Conservation (phyloP, 306 rosid genomes). For the Rubus idaeus region DNA sequence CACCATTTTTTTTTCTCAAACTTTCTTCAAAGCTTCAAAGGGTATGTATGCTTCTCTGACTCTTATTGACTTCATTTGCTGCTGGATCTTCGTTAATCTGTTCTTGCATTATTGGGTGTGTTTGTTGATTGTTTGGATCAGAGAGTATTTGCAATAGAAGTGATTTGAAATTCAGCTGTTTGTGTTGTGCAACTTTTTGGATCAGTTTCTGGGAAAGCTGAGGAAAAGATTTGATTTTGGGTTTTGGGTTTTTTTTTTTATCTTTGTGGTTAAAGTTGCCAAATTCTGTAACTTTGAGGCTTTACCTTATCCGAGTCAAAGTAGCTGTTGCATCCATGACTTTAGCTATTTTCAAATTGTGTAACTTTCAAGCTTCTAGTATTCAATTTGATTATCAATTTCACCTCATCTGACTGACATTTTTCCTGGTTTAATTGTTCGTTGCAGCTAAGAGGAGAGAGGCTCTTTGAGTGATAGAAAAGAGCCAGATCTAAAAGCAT, state of each 20-base stretch:
- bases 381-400: slow-evolving; percentile 11
- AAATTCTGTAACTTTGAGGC: not conserved
- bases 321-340: not conserved
- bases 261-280: slow-evolving; percentile 10
- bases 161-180: not conserved
- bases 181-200: slow-evolving; percentile 1
- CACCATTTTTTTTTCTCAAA: slow-evolving; percentile 29
- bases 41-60: slow-evolving; percentile 36
- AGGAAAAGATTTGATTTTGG: not conserved
- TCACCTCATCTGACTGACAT: slow-evolving; percentile 10
- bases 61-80: slow-evolving; percentile 6
- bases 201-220: slow-evolving; percentile 19
- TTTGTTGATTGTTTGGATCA: slow-evolving; percentile 4
- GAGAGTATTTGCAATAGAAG: too few species aligned
- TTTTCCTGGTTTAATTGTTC: not conserved
- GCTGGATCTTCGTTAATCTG: slow-evolving; percentile 20
- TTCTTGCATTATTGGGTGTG: not conserved
- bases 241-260: not conserved
- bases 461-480: slow-evolving; percentile 18
- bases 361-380: not conserved
- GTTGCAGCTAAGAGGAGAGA: slow-evolving; percentile 17
- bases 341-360: not conserved
- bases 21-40: slow-evolving; percentile 24
- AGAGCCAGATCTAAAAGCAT: slow-evolving; percentile 57
- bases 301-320: slow-evolving; percentile 17